phyloP scores from a whole-genome alignment of 129 eudicot genomes.

The Sambucus nigra region DNA sequence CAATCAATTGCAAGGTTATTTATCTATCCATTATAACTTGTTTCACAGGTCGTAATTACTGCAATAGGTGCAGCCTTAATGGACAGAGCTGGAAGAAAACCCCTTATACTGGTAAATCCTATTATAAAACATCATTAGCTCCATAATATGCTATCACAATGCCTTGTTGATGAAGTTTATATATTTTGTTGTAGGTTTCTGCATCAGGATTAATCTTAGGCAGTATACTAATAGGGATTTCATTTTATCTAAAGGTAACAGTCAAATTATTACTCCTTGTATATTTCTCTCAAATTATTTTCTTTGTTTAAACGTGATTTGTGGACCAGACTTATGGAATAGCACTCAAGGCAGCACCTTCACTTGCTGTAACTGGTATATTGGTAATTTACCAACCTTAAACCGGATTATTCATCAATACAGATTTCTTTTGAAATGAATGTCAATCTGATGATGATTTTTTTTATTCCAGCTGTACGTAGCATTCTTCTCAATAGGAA shows the following conservation, averaged over 20 bases:
- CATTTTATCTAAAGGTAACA: constrained; percentile 76
- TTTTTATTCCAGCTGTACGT: constrained; percentile 21
- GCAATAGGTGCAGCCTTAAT: constrained; percentile 38
- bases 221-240: constrained; percentile 43
- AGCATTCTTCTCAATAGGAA: constrained; percentile 71
- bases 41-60: constrained; percentile 41
- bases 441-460: background rate
- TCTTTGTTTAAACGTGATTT: background rate
- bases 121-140: constrained; percentile 4
- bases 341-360: constrained; percentile 59
- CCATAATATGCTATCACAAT: background rate
- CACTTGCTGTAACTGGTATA: constrained; percentile 80
- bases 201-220: constrained; percentile 66
- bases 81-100: constrained; percentile 64
- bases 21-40: background rate
- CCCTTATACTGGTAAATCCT: constrained; percentile 49
- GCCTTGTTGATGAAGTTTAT: background rate
- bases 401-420: background rate
- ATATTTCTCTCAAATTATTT: background rate
- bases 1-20: constrained; percentile 2
- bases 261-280: background rate
- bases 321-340: constrained; percentile 49
- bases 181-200: constrained; percentile 44
- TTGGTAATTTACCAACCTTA: constrained; percentile 38
- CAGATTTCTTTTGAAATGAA: background rate